Percentiles rank a stretch among this genome's conserved stretches.
Conservation (phyloP, 192 early-diverging fungal species). For the Coemansia sp. region DNA sequence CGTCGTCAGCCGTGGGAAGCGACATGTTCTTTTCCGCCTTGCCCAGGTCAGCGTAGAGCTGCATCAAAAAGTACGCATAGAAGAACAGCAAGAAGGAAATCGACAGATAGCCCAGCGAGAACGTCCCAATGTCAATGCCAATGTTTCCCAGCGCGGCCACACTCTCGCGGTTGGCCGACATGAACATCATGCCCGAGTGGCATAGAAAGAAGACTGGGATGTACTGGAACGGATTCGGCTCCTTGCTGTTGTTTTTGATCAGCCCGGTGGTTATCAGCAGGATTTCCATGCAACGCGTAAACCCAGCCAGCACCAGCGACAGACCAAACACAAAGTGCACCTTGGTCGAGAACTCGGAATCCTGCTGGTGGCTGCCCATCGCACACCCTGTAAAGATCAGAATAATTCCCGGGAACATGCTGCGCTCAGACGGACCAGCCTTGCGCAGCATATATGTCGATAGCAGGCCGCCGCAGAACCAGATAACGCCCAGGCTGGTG, state of each 20-base stretch:
- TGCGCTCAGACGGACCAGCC: slow-evolving; percentile 44
- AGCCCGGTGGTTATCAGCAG: slow-evolving; percentile 37
- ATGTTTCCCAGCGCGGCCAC: slow-evolving; percentile 43
- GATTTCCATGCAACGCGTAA: slow-evolving; percentile 61
- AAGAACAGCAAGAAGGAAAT: slow-evolving; percentile 61
- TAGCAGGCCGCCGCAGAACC: slow-evolving; percentile 62
- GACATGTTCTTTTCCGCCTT: slow-evolving; percentile 18
- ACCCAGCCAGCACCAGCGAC: slow-evolving; percentile 56
- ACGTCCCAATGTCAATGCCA: slow-evolving; percentile 59
- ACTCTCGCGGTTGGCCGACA: slow-evolving; percentile 63
- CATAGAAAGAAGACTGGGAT: slow-evolving; percentile 54
- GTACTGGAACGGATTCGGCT: slow-evolving; percentile 53
- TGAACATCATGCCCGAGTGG: slow-evolving; percentile 62
- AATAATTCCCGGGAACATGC: slow-evolving; percentile 60
- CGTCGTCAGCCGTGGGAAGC: slow-evolving; percentile 30
- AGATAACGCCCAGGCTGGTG: slow-evolving; percentile 66
- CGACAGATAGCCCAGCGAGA: slow-evolving; percentile 56
- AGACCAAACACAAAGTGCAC: slow-evolving; percentile 68
- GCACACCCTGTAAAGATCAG: slow-evolving; percentile 63
- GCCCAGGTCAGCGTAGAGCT: slow-evolving; percentile 44
- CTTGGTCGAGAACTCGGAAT: slow-evolving; percentile 55
- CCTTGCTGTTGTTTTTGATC: slow-evolving; percentile 17
- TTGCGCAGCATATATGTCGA: slow-evolving; percentile 55
- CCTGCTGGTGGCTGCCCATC: slow-evolving; percentile 61
- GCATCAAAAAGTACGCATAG: slow-evolving; percentile 54